Evolutionary conservation across 345 rosid genomes (phyloP).

Genomic region (Fremontodendron californicum): DNA sequence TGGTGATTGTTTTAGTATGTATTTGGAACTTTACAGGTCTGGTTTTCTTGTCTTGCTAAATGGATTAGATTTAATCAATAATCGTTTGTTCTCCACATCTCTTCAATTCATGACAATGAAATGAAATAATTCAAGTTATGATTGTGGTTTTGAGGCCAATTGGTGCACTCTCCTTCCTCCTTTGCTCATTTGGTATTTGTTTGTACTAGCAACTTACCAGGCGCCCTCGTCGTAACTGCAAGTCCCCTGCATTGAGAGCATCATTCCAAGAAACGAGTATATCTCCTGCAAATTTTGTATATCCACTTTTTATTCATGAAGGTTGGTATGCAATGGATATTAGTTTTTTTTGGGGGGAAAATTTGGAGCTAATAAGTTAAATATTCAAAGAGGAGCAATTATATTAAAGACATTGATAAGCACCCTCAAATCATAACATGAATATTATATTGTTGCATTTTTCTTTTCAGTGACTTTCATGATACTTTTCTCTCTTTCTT

Average conservation of each 20-base stretch:
- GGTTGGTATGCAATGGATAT: conserved; percentile 43
- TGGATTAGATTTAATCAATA: neutral
- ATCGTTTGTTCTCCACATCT: neutral
- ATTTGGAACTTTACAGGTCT: neutral
- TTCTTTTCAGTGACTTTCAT: conserved; percentile 1
- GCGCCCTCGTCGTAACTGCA: conserved; percentile 85
- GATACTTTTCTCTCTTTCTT: neutral
- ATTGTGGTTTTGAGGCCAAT: neutral
- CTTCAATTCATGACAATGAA: neutral
- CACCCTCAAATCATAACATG: neutral
- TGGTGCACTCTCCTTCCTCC: neutral
- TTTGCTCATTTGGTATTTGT: conserved; percentile 1
- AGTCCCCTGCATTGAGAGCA: conserved; percentile 59
- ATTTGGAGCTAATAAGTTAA: neutral
- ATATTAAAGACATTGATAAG: neutral
- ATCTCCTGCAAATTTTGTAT: conserved; percentile 84
- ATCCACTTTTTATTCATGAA: conserved; percentile 94
- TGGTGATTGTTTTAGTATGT: neutral
- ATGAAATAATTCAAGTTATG: neutral
- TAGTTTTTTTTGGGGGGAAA: neutral
- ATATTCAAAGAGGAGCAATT: neutral
- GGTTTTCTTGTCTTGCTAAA: neutral
- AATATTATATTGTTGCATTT: neutral
- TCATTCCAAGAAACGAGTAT: conserved; percentile 82
- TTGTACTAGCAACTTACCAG: conserved; percentile 58